Evolutionary conservation across 495 filamentous ascomycete genomes (phyloP), one percentile per base, ranked within the genome.

Genomic region (Aspergillus hancockii): DNA sequence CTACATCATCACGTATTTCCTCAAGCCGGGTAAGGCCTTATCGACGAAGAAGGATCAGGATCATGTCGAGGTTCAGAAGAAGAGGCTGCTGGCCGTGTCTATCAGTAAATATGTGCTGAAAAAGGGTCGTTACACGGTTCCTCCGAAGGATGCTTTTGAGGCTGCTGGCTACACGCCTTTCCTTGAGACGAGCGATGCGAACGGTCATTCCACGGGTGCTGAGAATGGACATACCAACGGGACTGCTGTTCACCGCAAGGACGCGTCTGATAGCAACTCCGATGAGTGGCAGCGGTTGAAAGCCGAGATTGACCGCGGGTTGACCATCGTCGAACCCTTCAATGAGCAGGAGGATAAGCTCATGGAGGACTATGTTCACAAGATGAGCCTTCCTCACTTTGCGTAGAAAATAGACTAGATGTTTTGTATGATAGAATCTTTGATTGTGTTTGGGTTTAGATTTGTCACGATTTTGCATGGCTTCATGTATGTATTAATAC

Each of bases 81-180:
- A 62, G 59, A 30, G 54, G 28, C 79, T 93, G 31, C 84, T 83
- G 53, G 91, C 91, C 3, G 86, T 85, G 6, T 85, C 83, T 4
- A 69, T 95, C 21, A 85, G 83, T 54, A 89, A 91, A 70, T 93
- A 91, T 64, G 90, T 92, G 3, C 85, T 90, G 64, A 95, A 95
- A 77, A 80, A 87, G 60, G 91, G 90, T 0, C 75, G 92, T 16
- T 76, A 89, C 55, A 96, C 92, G 9, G 81, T 95, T 5, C 84
- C 89, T 46, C 90, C 92, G 3, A 88, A 89, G 64, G 71, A 87
- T 18, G 78, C 90, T 7, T 78, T 95, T 16, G 70, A 79, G 53
- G 83, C 86, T 34, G 83, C 81, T 16, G 81, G 81, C 3, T 66
- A 93, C 66, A 74, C 93, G 19, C 63, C 69, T 16, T 36, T 65